These are phyloP conservation scores for Beauveria varroae DNA, from an alignment of 2,329 filamentous ascomycete genomes.

Conservation along the genomic window DNA sequence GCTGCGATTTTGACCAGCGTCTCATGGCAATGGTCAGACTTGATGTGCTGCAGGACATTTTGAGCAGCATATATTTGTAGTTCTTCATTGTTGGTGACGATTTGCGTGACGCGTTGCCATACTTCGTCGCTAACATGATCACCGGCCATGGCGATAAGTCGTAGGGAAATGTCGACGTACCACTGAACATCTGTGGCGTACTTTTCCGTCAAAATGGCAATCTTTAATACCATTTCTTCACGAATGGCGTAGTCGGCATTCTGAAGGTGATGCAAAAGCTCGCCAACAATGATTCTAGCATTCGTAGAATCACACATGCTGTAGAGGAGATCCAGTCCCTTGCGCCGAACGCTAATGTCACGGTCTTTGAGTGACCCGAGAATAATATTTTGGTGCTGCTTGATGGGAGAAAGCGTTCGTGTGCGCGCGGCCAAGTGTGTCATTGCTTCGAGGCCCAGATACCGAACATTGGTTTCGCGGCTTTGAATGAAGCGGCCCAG, in stretches of 20 bases:
- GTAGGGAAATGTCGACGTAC: slow-evolving; percentile 97
- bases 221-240: slow-evolving; percentile 98
- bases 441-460: slow-evolving; percentile 94
- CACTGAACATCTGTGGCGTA: slow-evolving; percentile 98
- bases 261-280: slow-evolving; percentile 88
- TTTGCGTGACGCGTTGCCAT: slow-evolving; percentile 97
- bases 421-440: slow-evolving; percentile 90
- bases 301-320: slow-evolving; percentile 99
- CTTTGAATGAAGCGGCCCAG: slow-evolving; percentile 95
- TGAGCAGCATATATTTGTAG: slow-evolving; percentile 94
- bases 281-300: slow-evolving; percentile 84
- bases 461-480: slow-evolving; percentile 92
- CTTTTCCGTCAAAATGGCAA: slow-evolving; percentile 96
- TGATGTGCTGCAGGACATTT: slow-evolving; percentile 86
- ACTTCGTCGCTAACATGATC: slow-evolving; percentile 99
- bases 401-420: slow-evolving; percentile 93
- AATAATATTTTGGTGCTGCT: slow-evolving; percentile 95
- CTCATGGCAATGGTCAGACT: slow-evolving; percentile 89
- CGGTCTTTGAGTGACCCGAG: slow-evolving; percentile 88
- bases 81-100: slow-evolving; percentile 98
- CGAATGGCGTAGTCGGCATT: slow-evolving; percentile 96
- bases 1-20: slow-evolving; percentile 96
- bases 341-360: slow-evolving; percentile 93
- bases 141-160: slow-evolving; percentile 90
- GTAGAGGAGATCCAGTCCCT: slow-evolving; percentile 92